These are phyloP conservation scores for Glycine soja DNA, from an alignment of 306 rosid species.

Conservation along the genomic window DNA sequence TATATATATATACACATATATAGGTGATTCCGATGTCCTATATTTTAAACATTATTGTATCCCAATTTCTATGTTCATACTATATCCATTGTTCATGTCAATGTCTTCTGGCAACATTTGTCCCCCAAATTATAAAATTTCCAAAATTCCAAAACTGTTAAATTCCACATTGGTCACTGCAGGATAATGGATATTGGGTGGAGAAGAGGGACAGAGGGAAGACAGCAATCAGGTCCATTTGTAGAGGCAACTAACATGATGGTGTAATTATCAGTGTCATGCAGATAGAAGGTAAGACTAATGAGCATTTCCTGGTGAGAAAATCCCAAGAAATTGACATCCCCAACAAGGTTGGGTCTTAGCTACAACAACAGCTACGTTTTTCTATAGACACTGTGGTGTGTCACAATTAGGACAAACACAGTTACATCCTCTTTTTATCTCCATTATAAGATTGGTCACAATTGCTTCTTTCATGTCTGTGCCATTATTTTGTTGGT, in stretches of 20 bases:
- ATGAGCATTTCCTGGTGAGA: slow-evolving; percentile 5
- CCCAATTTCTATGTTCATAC: too few species aligned
- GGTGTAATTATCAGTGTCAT: slow-evolving; percentile 42
- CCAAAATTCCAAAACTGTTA: slow-evolving; percentile 18
- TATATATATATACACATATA: too few species aligned
- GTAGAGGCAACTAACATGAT: slow-evolving; percentile 48
- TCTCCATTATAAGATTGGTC: slow-evolving; percentile 47
- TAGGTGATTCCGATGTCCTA: too few species aligned
- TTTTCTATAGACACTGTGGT: slow-evolving; percentile 1
- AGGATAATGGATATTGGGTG: slow-evolving; percentile 44
- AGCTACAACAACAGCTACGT: slow-evolving; percentile 28
- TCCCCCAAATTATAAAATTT: slow-evolving; percentile 17
- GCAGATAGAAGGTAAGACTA: slow-evolving; percentile 40
- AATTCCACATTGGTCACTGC: slow-evolving; percentile 22
- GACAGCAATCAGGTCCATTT: slow-evolving; percentile 45
- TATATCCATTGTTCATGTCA: too few species aligned
- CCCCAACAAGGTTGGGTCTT: slow-evolving; percentile 46
- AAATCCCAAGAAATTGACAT: slow-evolving; percentile 33
- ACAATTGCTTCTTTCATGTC: slow-evolving; percentile 39
- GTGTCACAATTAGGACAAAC: slow-evolving; percentile 50
- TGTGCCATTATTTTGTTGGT: slow-evolving; percentile 48
- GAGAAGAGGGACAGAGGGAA: slow-evolving; percentile 41
- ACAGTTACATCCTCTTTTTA: slow-evolving; percentile 42
- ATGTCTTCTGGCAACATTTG: not conserved
- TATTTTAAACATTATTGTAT: too few species aligned